Evolutionary conservation across 495 filamentous ascomycete species (phyloP).

Genomic region (Penicillium verhagenii): DNA sequence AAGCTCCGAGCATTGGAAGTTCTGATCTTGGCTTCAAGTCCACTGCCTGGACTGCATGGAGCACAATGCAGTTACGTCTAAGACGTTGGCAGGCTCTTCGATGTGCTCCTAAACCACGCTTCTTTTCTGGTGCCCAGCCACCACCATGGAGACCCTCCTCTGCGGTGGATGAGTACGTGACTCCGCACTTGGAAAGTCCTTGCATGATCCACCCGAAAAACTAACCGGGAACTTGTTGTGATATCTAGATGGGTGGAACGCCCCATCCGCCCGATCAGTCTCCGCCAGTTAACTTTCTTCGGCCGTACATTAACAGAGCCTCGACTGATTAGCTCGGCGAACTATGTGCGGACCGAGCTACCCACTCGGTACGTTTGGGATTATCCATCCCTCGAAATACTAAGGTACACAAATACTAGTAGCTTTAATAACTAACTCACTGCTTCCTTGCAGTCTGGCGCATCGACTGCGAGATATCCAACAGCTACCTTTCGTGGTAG

Average conservation of each 20-base stretch:
- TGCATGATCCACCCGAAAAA: background rate
- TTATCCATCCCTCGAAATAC: background rate
- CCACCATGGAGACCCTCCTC: slow-evolving; percentile 78
- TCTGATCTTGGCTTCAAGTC: background rate
- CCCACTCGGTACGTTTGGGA: slow-evolving; percentile 66
- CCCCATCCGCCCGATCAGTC: slow-evolving; percentile 80
- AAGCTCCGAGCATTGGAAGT: background rate
- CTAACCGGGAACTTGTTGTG: background rate
- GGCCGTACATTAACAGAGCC: slow-evolving; percentile 85
- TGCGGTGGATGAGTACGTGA: slow-evolving; percentile 78
- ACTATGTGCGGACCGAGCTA: slow-evolving; percentile 94
- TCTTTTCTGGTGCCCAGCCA: slow-evolving; percentile 35
- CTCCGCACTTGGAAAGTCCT: slow-evolving; percentile 7
- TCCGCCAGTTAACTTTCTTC: slow-evolving; percentile 94
- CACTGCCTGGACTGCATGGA: slow-evolving; percentile 21
- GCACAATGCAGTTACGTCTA: slow-evolving; percentile 38
- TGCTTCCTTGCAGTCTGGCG: slow-evolving; percentile 60
- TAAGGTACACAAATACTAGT: background rate
- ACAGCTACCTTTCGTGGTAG: slow-evolving; percentile 90
- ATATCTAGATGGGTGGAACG: slow-evolving; percentile 75
- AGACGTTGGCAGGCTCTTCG: slow-evolving; percentile 31
- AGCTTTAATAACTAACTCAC: background rate
- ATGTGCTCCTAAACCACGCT: slow-evolving; percentile 19
- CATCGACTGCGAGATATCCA: slow-evolving; percentile 98
- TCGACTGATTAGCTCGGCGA: slow-evolving; percentile 87